These are phyloP conservation scores for Talaromyces stipitatus DNA, from an alignment of 495 filamentous ascomycete genomes.

Conservation along the genomic window DNA sequence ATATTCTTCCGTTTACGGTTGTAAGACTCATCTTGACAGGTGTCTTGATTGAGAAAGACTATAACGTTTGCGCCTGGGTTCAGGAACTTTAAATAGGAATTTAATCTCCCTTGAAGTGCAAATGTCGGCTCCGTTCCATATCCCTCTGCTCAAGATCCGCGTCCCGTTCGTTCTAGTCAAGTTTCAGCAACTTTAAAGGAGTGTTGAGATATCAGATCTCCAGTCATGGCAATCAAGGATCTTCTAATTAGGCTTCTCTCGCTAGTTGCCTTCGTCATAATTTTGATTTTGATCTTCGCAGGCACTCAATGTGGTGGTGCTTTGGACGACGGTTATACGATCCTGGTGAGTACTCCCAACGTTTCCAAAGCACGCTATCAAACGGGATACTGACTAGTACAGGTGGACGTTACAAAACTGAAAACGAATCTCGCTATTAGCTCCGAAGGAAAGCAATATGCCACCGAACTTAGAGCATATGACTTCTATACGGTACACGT, in stretches of 20 bases:
- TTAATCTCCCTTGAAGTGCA: background rate
- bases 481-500: slow-evolving; percentile 1
- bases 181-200: background rate
- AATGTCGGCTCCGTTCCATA: background rate
- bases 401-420: background rate
- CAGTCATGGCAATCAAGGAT: background rate
- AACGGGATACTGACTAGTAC: background rate
- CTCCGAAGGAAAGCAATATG: background rate
- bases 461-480: background rate
- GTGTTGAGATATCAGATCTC: background rate
- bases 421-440: background rate
- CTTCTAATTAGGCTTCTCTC: background rate
- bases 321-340: background rate
- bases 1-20: background rate
- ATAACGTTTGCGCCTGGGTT: no score
- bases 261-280: background rate
- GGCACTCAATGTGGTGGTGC: slow-evolving; percentile 3
- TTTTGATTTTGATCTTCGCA: slow-evolving; percentile 2
- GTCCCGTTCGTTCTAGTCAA: background rate
- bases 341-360: background rate
- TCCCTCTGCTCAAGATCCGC: background rate
- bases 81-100: no score
- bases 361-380: background rate
- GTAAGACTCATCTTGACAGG: no score
- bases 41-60: no score